Evolutionary conservation across 2,329 filamentous ascomycete species (phyloP).

Genomic region (Podosphaera aphanis): DNA sequence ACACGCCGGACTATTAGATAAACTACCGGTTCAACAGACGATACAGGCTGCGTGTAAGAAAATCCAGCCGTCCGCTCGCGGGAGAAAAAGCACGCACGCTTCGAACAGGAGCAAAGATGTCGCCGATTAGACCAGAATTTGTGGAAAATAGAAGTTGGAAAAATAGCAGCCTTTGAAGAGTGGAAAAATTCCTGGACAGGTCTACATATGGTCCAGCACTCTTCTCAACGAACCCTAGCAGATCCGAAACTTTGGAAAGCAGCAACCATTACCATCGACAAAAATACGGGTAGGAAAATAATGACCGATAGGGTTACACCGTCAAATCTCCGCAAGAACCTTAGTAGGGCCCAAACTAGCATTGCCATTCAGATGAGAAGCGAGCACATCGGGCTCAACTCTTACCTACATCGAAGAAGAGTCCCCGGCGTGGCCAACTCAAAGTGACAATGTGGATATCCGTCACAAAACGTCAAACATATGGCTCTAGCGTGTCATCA

Average conservation of each 20-base stretch:
- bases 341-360: not conserved
- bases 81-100: not conserved
- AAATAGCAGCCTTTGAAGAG: not conserved
- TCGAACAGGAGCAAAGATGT: no score
- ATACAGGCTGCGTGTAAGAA: not conserved
- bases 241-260: not conserved
- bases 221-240: no score
- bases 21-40: not conserved
- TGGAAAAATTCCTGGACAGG: no score
- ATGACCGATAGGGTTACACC: not conserved
- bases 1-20: not conserved
- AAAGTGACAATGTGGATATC: not conserved
- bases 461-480: not conserved
- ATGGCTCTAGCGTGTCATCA: no score
- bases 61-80: not conserved
- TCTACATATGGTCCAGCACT: no score
- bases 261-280: no score
- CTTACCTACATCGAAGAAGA: not conserved
- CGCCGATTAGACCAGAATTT: not conserved
- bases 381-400: slow-evolving; percentile 1
- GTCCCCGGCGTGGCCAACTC: not conserved
- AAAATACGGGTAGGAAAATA: not conserved
- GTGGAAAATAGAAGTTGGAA: not conserved
- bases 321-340: not conserved
- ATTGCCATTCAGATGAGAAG: not conserved